Evolutionary conservation across 2,329 filamentous ascomycete genomes (phyloP).

Genomic region (Penicillium occitanis): DNA sequence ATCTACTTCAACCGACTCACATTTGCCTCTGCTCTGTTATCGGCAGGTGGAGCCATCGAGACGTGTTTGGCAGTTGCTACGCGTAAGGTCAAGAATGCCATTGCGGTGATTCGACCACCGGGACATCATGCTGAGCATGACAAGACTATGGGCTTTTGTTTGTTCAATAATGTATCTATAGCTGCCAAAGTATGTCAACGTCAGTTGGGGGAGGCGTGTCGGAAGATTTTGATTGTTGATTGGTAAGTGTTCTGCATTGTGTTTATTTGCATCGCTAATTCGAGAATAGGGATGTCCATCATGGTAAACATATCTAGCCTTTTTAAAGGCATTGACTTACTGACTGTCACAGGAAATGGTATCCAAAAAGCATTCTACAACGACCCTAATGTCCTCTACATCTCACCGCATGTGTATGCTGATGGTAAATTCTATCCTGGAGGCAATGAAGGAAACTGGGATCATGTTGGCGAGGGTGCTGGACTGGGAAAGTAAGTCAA

Average conservation of each 20-base stretch:
- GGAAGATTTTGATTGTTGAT: conserved; percentile 89
- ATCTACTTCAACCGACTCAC: conserved; percentile 82
- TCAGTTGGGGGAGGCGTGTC: conserved; percentile 74
- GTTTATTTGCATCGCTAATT: conserved; percentile 3
- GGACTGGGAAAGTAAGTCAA: conserved; percentile 56
- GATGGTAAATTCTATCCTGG: conserved; percentile 82
- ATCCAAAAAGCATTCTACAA: conserved; percentile 95
- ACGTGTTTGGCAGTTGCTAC: conserved; percentile 87
- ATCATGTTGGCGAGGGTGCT: conserved; percentile 58
- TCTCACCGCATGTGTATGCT: conserved; percentile 87
- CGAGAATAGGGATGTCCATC: conserved; percentile 61
- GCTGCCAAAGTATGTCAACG: conserved; percentile 84
- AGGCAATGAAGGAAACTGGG: conserved; percentile 57
- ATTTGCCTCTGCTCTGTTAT: conserved; percentile 75
- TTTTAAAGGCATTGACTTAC: neutral
- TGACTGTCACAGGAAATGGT: conserved; percentile 67
- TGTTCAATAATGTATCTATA: conserved; percentile 97
- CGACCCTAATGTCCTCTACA: conserved; percentile 91
- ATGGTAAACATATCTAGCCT: conserved; percentile 45
- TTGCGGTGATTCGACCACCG: conserved; percentile 91
- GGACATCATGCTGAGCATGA: conserved; percentile 92
- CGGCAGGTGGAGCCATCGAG: conserved; percentile 91
- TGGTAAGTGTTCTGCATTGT: conserved; percentile 62
- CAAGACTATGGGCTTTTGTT: conserved; percentile 86
- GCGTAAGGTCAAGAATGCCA: conserved; percentile 85